Percentiles rank a stretch among this genome's conserved stretches.
Conservation (phyloP, 768 basidiomycete genomes). For the Kwoniella dendrophila region DNA sequence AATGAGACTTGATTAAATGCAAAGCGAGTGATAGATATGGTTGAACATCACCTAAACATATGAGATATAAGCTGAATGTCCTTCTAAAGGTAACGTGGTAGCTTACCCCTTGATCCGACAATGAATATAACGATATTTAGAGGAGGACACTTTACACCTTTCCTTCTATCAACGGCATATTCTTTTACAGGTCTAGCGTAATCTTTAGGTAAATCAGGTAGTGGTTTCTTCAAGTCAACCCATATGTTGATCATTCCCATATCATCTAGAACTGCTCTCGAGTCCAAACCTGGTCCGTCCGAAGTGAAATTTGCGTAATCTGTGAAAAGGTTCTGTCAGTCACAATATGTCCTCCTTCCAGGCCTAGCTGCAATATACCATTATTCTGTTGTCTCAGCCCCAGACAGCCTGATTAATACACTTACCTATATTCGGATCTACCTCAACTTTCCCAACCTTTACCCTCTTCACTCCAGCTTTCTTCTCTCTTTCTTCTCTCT, state of each 20-base stretch:
- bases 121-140: constrained; percentile 70
- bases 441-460: constrained; percentile 38
- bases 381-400: too few species aligned
- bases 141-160: constrained; percentile 40
- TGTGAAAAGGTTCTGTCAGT: constrained; percentile 1
- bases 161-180: constrained; percentile 57
- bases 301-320: constrained; percentile 41
- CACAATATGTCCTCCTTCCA: neutral
- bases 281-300: constrained; percentile 44
- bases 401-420: neutral
- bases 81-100: neutral
- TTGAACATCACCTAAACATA: constrained; percentile 65
- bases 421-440: constrained; percentile 44
- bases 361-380: neutral
- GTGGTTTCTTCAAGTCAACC: constrained; percentile 59
- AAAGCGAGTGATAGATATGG: constrained; percentile 67
- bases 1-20: constrained; percentile 59
- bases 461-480: constrained; percentile 24
- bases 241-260: constrained; percentile 54
- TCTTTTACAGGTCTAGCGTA: constrained; percentile 61
- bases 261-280: constrained; percentile 41
- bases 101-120: constrained; percentile 66
- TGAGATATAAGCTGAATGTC: neutral
- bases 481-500: constrained; percentile 27
- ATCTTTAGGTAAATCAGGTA: constrained; percentile 62